Conservation (phyloP, 805 yeast species). For the Hanseniaspora thailandica region DNA sequence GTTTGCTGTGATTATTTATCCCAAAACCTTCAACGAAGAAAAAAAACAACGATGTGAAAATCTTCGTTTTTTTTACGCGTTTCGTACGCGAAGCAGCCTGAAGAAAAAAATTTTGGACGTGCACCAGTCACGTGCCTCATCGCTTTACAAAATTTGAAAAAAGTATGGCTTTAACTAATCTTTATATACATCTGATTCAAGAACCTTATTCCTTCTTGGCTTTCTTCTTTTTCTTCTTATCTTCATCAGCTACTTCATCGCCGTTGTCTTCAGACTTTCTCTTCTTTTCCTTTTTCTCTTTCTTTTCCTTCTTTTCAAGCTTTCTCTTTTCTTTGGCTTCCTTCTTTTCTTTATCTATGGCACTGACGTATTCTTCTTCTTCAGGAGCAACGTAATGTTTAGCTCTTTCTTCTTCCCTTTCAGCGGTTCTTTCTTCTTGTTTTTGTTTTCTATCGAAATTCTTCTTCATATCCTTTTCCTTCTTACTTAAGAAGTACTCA, state of each 20-base stretch:
- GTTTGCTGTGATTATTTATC: not conserved
- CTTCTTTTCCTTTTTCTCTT: slow-evolving; percentile 23
- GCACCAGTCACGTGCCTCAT: too few species aligned
- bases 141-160: too few species aligned
- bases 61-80: too few species aligned
- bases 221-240: slow-evolving; percentile 13
- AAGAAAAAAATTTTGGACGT: too few species aligned
- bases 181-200: not conserved
- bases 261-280: not conserved
- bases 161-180: not conserved
- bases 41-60: too few species aligned
- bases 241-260: slow-evolving; percentile 12
- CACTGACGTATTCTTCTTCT: slow-evolving; percentile 47
- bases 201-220: not conserved
- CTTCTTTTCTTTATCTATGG: slow-evolving; percentile 26
- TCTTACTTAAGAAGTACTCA: slow-evolving; percentile 87
- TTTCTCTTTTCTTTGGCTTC: slow-evolving; percentile 21
- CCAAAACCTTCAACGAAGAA: not conserved
- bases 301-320: slow-evolving; percentile 20
- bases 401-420: slow-evolving; percentile 55
- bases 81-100: too few species aligned
- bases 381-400: slow-evolving; percentile 79
- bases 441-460: slow-evolving; percentile 66
- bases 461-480: slow-evolving; percentile 61
- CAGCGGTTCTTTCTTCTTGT: slow-evolving; percentile 58